Evolutionary conservation across 177 flowering plant species (phyloP), one percentile per base, ranked within the genome.

Genomic region (Telopea speciosissima): DNA sequence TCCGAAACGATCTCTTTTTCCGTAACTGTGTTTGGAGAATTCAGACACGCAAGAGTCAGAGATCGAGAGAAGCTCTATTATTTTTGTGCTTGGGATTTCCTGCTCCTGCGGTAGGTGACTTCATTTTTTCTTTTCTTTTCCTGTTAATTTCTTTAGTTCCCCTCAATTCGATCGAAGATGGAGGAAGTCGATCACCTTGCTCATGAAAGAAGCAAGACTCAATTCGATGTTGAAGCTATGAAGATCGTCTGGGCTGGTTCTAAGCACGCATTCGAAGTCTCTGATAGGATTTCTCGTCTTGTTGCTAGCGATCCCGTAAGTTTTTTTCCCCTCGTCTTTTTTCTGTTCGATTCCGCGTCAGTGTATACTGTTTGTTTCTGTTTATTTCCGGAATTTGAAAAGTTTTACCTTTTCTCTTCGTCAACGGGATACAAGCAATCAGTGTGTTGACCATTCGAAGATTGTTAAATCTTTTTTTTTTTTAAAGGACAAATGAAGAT

Each of bases 181-280:
- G 96, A 74, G 75, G 90, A 76, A 59, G 84, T 87, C 1, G 98
- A 93, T 83, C 75, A 88, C 73, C 76, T 89, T 9, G 92, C 85
- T 0, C 67, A 66, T 12, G 99, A 93, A 82, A 82, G 99, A 82
- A 83, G 60, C 69, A 88, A 76, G 72, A 86, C 96, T 12, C 69
- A 83, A 70, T 95, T 95, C 80, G 97, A 93, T 77, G 94, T 95
- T 21, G 89, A 85, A 11, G 86, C 86, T 13, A 85, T 93, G 97
- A 95, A 95, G 85, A 76, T 95, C 83, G 92, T 87, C 22, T 95
- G 99, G 99, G 96, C 98, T 14, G 98, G 99, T 62, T 90, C 97
- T 16, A 83, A 81, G 28, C 86, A 84, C 24, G 83, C 77, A 23
- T 81, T 84, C 25, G 82, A 91, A 24, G 73, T 95, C 65, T 80